Percentiles rank a stretch among this genome's conserved stretches.
These are phyloP conservation scores for Umbelopsis vinacea DNA, from an alignment of 192 early-diverging fungal genomes.

Conservation along the genomic window DNA sequence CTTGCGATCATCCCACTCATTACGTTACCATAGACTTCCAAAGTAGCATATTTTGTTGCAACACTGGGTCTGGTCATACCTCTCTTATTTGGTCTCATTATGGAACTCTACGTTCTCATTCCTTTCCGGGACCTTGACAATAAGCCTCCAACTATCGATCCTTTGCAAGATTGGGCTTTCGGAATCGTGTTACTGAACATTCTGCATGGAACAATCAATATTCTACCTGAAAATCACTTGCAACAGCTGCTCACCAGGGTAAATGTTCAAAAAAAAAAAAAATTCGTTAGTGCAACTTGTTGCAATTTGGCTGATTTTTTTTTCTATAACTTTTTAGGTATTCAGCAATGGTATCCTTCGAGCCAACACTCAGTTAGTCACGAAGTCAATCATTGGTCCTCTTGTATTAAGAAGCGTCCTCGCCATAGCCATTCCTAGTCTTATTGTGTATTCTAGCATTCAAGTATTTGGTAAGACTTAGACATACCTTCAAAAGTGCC, in stretches of 20 bases:
- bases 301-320: too few relatives aligned
- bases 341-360: not conserved
- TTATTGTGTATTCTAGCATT: constrained; percentile 14
- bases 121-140: constrained; percentile 46
- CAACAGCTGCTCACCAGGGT: not conserved
- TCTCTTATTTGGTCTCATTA: constrained; percentile 63
- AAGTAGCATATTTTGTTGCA: constrained; percentile 52
- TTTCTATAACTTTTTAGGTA: constrained; percentile 8
- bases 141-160: constrained; percentile 22
- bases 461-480: constrained; percentile 18
- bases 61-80: constrained; percentile 68
- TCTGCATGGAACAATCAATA: constrained; percentile 22
- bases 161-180: constrained; percentile 31
- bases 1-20: too few relatives aligned
- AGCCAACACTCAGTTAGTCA: not conserved
- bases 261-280: not conserved
- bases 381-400: not conserved
- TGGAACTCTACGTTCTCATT: constrained; percentile 74
- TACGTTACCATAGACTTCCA: constrained; percentile 25
- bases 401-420: constrained; percentile 5
- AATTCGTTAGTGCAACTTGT: too few relatives aligned
- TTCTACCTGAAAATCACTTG: constrained; percentile 23
- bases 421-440: constrained; percentile 12
- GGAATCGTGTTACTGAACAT: constrained; percentile 24
- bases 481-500: not conserved